phyloP scores from a whole-genome alignment of 2,329 filamentous ascomycete genomes.

The Fusarium abutilonis region DNA sequence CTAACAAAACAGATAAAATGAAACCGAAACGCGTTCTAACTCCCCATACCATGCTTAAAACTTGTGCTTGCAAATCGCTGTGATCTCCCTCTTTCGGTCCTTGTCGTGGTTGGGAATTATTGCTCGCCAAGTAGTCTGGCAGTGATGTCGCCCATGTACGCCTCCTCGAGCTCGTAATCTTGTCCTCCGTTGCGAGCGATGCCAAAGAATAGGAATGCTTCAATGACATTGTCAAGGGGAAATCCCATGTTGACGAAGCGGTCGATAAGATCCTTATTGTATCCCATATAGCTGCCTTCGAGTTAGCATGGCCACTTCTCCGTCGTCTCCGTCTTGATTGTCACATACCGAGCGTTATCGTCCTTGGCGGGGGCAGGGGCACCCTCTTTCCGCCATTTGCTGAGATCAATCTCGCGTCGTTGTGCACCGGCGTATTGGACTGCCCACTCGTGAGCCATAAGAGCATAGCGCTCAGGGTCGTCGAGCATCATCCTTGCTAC shows the following conservation, averaged over 20 bases:
- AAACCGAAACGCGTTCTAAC: conserved; percentile 31
- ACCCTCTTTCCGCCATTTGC: conserved; percentile 61
- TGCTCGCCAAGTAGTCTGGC: conserved; percentile 84
- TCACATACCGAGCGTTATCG: conserved; percentile 46
- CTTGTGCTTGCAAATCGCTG: conserved; percentile 9
- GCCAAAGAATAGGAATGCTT: conserved; percentile 82
- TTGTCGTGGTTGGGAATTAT: conserved; percentile 46
- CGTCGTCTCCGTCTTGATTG: not conserved
- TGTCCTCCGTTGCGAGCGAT: conserved; percentile 81
- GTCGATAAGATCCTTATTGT: conserved; percentile 84
- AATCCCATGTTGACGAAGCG: conserved; percentile 93
- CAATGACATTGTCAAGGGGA: conserved; percentile 83
- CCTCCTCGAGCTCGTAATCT: conserved; percentile 88
- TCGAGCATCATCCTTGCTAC: conserved; percentile 90
- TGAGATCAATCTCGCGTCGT: conserved; percentile 50
- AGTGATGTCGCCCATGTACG: conserved; percentile 89
- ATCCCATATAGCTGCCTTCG: conserved; percentile 79
- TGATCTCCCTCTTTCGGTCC: conserved; percentile 9
- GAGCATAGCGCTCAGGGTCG: conserved; percentile 80
- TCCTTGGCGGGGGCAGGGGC: conserved; percentile 48
- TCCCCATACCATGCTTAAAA: conserved; percentile 40
- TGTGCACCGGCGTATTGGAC: conserved; percentile 84
- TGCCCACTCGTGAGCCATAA: conserved; percentile 90
- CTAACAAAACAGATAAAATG: conserved; percentile 1
- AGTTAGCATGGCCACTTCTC: not conserved